Percentiles rank a stretch among this genome's conserved stretches.
These are phyloP conservation scores for Lachnellula arida DNA, from an alignment of 2,329 filamentous ascomycete species.

Conservation along the genomic window DNA sequence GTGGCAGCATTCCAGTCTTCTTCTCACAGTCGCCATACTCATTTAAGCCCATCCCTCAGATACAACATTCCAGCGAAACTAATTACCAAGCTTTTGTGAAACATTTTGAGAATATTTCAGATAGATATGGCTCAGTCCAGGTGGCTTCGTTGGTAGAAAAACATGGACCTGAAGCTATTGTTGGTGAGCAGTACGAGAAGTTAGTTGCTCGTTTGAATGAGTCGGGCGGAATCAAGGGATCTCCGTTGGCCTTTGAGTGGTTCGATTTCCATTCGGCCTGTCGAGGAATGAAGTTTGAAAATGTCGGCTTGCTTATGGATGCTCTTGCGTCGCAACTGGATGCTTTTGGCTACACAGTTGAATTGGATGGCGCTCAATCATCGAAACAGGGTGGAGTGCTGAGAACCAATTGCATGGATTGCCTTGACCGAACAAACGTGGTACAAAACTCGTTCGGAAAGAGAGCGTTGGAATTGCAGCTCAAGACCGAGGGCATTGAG, in stretches of 20 bases:
- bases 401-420: slow-evolving; percentile 99
- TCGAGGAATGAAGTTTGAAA: slow-evolving; percentile 96
- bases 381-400: slow-evolving; percentile 67
- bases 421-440: slow-evolving; percentile 91
- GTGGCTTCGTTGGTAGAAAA: slow-evolving; percentile 85
- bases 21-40: slow-evolving; percentile 95
- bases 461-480: slow-evolving; percentile 73
- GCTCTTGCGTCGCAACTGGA: slow-evolving; percentile 64
- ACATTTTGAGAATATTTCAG: slow-evolving; percentile 68
- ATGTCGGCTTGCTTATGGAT: slow-evolving; percentile 75
- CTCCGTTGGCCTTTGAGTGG: slow-evolving; percentile 74
- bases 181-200: slow-evolving; percentile 73
- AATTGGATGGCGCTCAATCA: slow-evolving; percentile 40
- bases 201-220: slow-evolving; percentile 64
- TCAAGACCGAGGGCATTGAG: slow-evolving; percentile 70
- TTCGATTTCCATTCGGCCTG: slow-evolving; percentile 95
- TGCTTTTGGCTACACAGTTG: slow-evolving; percentile 65
- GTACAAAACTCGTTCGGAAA: slow-evolving; percentile 89
- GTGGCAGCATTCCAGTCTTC: slow-evolving; percentile 90
- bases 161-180: slow-evolving; percentile 71
- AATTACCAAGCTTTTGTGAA: slow-evolving; percentile 74
- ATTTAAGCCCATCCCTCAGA: slow-evolving; percentile 77
- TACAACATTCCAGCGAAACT: slow-evolving; percentile 74
- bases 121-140: slow-evolving; percentile 72
- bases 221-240: slow-evolving; percentile 44